Conservation (phyloP, 257 asterid species). For the Coffea canephora region DNA sequence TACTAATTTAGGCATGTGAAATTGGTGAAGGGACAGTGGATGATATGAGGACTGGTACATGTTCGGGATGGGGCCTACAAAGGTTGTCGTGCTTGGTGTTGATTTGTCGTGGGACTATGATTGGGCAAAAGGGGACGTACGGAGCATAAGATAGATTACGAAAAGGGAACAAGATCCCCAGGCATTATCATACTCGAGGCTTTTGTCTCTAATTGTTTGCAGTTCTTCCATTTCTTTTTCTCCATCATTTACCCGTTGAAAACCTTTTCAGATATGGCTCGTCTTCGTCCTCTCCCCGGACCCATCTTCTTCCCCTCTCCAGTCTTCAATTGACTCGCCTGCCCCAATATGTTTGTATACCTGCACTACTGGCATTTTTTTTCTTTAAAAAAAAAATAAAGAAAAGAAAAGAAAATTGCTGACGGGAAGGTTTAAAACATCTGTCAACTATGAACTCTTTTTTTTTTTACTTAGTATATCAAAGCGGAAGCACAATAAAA, state of each 20-base stretch:
- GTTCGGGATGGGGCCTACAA: conserved; percentile 46
- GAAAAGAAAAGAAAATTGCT: neutral
- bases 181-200: conserved; percentile 41
- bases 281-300: conserved; percentile 4
- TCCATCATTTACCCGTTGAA: neutral
- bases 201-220: conserved; percentile 41
- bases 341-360: neutral
- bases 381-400: too few species aligned
- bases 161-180: conserved; percentile 55
- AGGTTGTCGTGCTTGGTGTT: conserved; percentile 46
- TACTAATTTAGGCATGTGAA: conserved; percentile 15
- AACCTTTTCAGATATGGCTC: neutral
- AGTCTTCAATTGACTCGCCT: neutral
- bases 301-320: neutral
- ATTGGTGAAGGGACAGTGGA: conserved; percentile 28
- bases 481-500: neutral
- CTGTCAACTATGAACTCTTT: too few species aligned
- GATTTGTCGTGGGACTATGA: conserved; percentile 45
- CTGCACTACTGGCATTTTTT: neutral
- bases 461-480: too few species aligned
- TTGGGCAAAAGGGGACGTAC: conserved; percentile 43
- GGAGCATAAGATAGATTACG: conserved; percentile 30
- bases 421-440: neutral
- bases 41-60: conserved; percentile 23
- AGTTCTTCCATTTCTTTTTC: neutral